Evolutionary conservation across 805 yeast genomes (phyloP), one percentile per base, ranked within the genome.

Genomic region (Brettanomyces custersianus): DNA sequence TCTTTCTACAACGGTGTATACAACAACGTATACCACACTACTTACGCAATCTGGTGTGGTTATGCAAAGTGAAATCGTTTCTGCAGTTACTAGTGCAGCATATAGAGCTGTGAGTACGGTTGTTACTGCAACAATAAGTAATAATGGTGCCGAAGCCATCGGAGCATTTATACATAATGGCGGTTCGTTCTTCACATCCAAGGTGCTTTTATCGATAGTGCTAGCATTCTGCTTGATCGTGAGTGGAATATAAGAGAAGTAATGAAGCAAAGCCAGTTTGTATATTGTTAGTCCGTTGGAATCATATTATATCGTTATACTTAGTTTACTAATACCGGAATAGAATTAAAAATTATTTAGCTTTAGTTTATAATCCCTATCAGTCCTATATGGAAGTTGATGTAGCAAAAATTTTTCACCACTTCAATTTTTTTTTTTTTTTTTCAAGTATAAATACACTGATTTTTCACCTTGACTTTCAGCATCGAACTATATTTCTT

Each of bases 401-500:
- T n/a, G n/a, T n/a, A n/a, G n/a, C n/a, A n/a, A n/a, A n/a, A n/a
- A n/a, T n/a, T n/a, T n/a, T n/a, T n/a, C n/a, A n/a, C n/a, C n/a
- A n/a, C n/a, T n/a, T n/a, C n/a, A n/a, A n/a, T n/a, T n/a, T n/a
- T n/a, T n/a, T n/a, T n/a, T n/a, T n/a, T n/a, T n/a, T n/a, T n/a
- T n/a, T n/a, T n/a, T n/a, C n/a, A n/a, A n/a, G n/a, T n/a, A n/a
- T n/a, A n/a, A n/a, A n/a, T 16, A n/a, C 31, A 16, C 31, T 29
- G 19, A 13, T 19, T 13, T 9, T 4, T 3, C 25, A 7, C 20
- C 32, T 27, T 23, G 7, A n/a, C 22, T 4, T 15, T 30, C 28
- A 27, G 35, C 20, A 35, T 16, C 10, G 31, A 33, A 33, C 23
- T 33, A 33, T 37, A 20, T 37, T 27, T 23, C 32, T 34, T 24